These are phyloP conservation scores for Delonix regia DNA, from an alignment of 306 rosid species.

Conservation along the genomic window DNA sequence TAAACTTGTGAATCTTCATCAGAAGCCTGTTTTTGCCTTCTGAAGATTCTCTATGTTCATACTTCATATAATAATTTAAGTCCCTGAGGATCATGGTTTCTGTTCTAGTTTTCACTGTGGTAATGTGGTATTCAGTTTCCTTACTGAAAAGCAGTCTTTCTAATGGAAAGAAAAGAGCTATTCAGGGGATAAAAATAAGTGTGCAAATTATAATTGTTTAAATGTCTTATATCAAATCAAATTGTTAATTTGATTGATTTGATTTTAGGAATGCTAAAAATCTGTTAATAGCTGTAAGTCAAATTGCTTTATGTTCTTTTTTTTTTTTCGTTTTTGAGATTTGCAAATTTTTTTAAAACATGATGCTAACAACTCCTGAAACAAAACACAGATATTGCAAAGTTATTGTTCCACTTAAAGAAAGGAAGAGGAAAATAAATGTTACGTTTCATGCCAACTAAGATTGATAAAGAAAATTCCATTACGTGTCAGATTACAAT, in stretches of 20 bases:
- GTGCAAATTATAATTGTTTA: background rate
- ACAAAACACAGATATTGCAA: too few species aligned
- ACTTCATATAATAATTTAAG: background rate
- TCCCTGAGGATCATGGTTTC: background rate
- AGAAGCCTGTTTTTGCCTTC: background rate
- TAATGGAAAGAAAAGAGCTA: background rate
- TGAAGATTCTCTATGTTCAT: constrained; percentile 6
- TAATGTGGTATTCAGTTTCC: background rate
- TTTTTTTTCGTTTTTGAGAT: too few species aligned
- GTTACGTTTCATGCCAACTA: too few species aligned
- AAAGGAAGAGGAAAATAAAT: too few species aligned
- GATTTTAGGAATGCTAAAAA: background rate
- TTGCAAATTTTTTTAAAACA: too few species aligned
- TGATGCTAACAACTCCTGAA: too few species aligned
- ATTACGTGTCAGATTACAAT: too few species aligned
- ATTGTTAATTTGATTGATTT: background rate
- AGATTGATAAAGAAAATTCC: too few species aligned
- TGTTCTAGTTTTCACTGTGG: background rate
- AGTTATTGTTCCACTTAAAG: too few species aligned
- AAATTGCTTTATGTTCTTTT: background rate
- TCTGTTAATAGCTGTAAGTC: background rate
- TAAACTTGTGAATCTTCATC: constrained; percentile 22
- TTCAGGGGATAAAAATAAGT: background rate
- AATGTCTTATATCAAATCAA: background rate
- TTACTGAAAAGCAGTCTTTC: background rate